phyloP scores from a whole-genome alignment of 1,284 basidiomycete genomes.

The Wolfiporia cocos region DNA sequence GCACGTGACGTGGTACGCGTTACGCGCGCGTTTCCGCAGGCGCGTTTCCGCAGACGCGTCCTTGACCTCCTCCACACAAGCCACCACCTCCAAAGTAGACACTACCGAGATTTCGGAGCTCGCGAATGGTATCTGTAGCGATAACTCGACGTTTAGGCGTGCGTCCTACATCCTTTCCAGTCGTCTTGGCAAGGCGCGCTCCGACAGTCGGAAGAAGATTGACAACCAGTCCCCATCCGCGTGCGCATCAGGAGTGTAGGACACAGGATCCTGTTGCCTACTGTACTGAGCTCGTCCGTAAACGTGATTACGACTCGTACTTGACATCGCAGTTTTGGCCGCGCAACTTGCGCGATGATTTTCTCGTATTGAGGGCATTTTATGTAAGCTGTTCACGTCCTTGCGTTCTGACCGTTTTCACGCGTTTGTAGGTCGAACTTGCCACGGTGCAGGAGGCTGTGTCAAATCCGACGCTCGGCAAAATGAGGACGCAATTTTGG shows the following conservation, averaged over 20 bases:
- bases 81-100: too few species aligned
- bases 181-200: too few species aligned
- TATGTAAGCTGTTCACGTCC: constrained; percentile 50
- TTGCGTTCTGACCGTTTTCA: constrained; percentile 1
- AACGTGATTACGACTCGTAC: constrained; percentile 80
- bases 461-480: constrained; percentile 74
- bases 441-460: constrained; percentile 78
- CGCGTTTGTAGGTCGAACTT: constrained; percentile 66
- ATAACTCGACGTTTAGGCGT: too few species aligned
- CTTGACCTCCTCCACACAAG: too few species aligned
- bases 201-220: too few species aligned
- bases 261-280: constrained; percentile 45
- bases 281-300: constrained; percentile 63
- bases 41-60: too few species aligned
- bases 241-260: constrained; percentile 17
- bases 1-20: too few species aligned
- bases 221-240: too few species aligned
- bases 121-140: too few species aligned
- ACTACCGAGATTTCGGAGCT: too few species aligned
- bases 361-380: constrained; percentile 82
- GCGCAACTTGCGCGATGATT: constrained; percentile 54
- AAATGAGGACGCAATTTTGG: constrained; percentile 93
- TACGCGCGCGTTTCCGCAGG: too few species aligned
- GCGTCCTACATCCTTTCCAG: too few species aligned
- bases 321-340: constrained; percentile 79